Base-by-base conservation (phyloP, 2,329 filamentous ascomycete genomes). In the Colletotrichum simmondsii region DNA sequence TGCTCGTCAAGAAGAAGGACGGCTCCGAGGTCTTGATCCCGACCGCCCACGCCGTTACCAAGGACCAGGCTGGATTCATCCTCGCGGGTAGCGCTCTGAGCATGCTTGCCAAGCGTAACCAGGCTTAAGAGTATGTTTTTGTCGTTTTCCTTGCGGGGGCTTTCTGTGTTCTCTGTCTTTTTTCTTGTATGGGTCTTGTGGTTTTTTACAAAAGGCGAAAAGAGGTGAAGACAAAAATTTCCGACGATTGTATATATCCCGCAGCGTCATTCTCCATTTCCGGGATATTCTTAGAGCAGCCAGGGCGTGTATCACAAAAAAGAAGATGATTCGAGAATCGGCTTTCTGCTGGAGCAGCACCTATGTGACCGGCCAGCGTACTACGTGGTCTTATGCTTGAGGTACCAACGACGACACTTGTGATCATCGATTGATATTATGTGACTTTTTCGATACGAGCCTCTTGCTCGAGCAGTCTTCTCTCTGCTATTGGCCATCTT, bases 21-120 rank as follows among this genome's bases (percentile, higher is more conserved):
- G 94, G 93, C 10, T 90, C 93, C 80, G 89, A 91, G 81, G 82
- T 94, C 61, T 81, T 89, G 52, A 89, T 99, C 72, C 89, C 91
- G 60, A 95, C 95, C n/a, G 94, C 92, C 84, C 96, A 98, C 81
- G 94, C 94, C 14, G 88, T 99, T 74, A 97, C 92, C 80, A 90
- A 92, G 85, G 97, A 98, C 81, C 97, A 99, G 87, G 94, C 94
- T 74, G 92, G 89, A 0, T 99, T 98, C 80, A 94, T 99, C 75
- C 87, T 99, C 63, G 97, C 97, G 0, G 97, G 97, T 3, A 98
- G 95, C 82, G 97, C 97, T 54, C 83, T 99, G 84, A 99, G 99
- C 84, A 81, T 98, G 82, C 84, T 99, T 78, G 93, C 95, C 58
- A 92, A 92, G 87, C 76, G 79, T 77, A 74, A 65, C 65, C 62